Evolutionary conservation across 2,329 filamentous ascomycete genomes (phyloP).

Genomic region (Mycosphaerella arachidis): DNA sequence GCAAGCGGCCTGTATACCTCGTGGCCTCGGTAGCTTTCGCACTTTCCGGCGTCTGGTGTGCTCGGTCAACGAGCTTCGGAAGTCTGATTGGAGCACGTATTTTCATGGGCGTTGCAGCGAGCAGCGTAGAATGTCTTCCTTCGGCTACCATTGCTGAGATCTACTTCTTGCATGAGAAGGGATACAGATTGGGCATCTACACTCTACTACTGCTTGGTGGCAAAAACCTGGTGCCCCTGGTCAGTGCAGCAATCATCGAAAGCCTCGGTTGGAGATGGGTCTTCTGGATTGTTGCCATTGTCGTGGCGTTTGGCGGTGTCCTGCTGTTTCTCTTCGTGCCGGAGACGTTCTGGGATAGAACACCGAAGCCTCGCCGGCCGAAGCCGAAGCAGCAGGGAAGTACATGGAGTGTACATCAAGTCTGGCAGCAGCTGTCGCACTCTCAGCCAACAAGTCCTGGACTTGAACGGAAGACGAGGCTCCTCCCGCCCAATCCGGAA

Average conservation of each 20-base stretch:
- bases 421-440: slow-evolving; percentile 8
- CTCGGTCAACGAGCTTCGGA: slow-evolving; percentile 71
- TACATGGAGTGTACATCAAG: slow-evolving; percentile 21
- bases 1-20: slow-evolving; percentile 88
- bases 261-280: slow-evolving; percentile 65
- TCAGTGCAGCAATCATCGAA: slow-evolving; percentile 80
- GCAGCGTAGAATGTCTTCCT: slow-evolving; percentile 85
- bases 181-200: slow-evolving; percentile 89
- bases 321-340: slow-evolving; percentile 87
- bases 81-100: slow-evolving; percentile 78
- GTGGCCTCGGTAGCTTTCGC: slow-evolving; percentile 73
- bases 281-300: slow-evolving; percentile 68
- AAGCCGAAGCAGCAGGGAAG: slow-evolving; percentile 3
- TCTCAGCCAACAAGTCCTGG: slow-evolving; percentile 11
- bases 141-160: slow-evolving; percentile 95
- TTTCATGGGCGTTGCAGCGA: slow-evolving; percentile 82
- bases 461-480: slow-evolving; percentile 16
- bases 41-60: slow-evolving; percentile 75
- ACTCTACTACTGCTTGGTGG: slow-evolving; percentile 75
- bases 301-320: slow-evolving; percentile 65
- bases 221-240: slow-evolving; percentile 83
- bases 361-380: slow-evolving; percentile 52
- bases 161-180: slow-evolving; percentile 90
- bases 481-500: slow-evolving; percentile 16
- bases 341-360: slow-evolving; percentile 92